phyloP scores from a whole-genome alignment of 1,284 basidiomycete genomes.

The Ustilago lituana region DNA sequence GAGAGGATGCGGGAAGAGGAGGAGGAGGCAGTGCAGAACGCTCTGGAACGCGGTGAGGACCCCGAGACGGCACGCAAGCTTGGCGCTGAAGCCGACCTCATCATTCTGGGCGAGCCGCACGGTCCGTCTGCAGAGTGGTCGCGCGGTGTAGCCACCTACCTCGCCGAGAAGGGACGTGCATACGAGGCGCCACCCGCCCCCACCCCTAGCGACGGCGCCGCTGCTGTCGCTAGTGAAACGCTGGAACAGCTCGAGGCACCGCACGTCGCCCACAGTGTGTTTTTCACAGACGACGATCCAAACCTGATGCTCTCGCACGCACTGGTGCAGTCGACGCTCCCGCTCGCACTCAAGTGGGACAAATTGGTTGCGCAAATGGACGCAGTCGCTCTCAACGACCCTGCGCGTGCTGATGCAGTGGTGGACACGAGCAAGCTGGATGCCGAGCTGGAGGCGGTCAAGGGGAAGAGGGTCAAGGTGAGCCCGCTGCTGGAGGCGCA shows the following conservation, averaged over 20 bases:
- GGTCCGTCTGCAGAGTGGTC: conserved; percentile 60
- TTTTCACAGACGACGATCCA: conserved; percentile 55
- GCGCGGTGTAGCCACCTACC: conserved; percentile 60
- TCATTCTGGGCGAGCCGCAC: conserved; percentile 63
- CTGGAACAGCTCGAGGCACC: conserved; percentile 13
- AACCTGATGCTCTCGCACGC: conserved; percentile 64
- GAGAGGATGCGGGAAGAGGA: conserved; percentile 50
- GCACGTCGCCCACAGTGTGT: conserved; percentile 30
- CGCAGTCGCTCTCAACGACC: conserved; percentile 35
- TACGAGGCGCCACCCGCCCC: conserved; percentile 56
- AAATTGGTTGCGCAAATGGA: conserved; percentile 55
- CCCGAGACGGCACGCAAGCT: conserved; percentile 57
- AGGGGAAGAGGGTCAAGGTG: conserved; percentile 16
- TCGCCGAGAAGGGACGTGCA: conserved; percentile 59
- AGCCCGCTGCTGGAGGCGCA: conserved; percentile 37
- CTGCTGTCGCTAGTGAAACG: conserved; percentile 4
- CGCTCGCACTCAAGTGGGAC: conserved; percentile 59
- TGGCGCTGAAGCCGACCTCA: conserved; percentile 64
- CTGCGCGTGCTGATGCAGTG: conserved; percentile 15
- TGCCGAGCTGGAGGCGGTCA: conserved; percentile 29
- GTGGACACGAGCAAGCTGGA: conserved; percentile 39
- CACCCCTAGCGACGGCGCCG: conserved; percentile 1
- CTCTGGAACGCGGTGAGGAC: conserved; percentile 62
- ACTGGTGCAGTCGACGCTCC: conserved; percentile 59
- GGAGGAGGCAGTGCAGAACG: conserved; percentile 59